Evolutionary conservation across 2,329 filamentous ascomycete species (phyloP), one percentile per base, ranked within the genome.

Genomic region (Penicillium sp.): DNA sequence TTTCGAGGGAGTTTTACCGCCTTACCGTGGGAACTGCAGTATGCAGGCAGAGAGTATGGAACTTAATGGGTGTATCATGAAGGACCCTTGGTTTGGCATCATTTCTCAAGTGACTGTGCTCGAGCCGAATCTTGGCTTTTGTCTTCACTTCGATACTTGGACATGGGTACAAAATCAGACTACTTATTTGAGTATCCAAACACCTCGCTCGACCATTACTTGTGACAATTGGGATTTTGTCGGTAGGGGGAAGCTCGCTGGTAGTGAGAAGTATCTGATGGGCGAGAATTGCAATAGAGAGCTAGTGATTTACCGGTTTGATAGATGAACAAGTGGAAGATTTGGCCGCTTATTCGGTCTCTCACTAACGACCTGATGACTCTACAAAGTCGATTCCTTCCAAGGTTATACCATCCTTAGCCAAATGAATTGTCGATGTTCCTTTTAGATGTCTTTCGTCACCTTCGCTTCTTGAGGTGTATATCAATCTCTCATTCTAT

Each of bases 261-360:
- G 84, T 1, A 82, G 85, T 58, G 85, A 87, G 68, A 71, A 82
- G 53, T 87, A 84, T 78, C 51, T 87, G n/a, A 69, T 87, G 11
- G 85, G 85, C 0, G 82, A 87, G 71, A 84, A 84, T 64, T 59
- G 61, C 1, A 66, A 74, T 9, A 76, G 81, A 32, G 76, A 78
- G 57, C 67, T 87, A 44, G 81, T 82, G 0, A 71, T 87, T 53
- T 72, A 82, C 56, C 69, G 78, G 53, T 87, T 87, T 59, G 71
- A 74, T 61, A 66, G 63, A 58, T 72, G 7, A 18, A 37, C 10
- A 37, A 38, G n/a, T n/a, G n/a, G 13, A 26, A 39, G 2, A 48
- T 10, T 32, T n/a, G 20, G n/a, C n/a, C n/a, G 5, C 9, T 38
- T 38, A 18, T 38, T 5, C n/a, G n/a, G 5, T 9, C 39, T 42